These are phyloP conservation scores for Pelargonium australe DNA, from an alignment of 441 rosid genomes.

Conservation along the genomic window DNA sequence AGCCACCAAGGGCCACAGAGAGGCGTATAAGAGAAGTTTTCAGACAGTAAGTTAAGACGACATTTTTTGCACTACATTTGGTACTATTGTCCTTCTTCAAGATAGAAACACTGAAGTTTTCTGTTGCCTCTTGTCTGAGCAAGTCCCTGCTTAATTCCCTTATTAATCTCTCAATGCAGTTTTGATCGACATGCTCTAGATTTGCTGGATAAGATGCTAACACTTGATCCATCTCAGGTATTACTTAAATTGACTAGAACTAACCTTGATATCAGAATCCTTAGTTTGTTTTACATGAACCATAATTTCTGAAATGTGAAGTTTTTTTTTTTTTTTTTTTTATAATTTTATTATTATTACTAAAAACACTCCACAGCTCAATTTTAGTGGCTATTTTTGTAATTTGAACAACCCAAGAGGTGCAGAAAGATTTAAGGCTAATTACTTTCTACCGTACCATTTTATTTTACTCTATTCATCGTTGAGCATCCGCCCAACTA, in stretches of 20 bases:
- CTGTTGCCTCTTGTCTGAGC: neutral
- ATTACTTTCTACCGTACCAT: neutral
- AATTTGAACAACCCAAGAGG: no score
- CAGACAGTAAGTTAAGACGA: slow-evolving; percentile 58
- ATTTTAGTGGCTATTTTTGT: no score
- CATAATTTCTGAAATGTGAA: no score
- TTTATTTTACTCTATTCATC: neutral
- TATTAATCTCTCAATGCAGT: slow-evolving; percentile 26
- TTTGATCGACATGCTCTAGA: slow-evolving; percentile 95
- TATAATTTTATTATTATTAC: no score
- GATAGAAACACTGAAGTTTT: neutral
- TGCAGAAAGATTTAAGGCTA: no score
- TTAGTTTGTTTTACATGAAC: neutral
- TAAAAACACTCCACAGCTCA: no score
- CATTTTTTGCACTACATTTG: neutral
- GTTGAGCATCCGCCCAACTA: neutral
- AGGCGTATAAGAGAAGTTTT: slow-evolving; percentile 82
- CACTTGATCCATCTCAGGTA: slow-evolving; percentile 95
- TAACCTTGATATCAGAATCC: neutral
- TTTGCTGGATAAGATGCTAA: slow-evolving; percentile 80
- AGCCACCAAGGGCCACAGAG: slow-evolving; percentile 74
- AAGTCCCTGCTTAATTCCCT: neutral
- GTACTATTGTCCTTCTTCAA: neutral
- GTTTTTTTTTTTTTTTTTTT: no score
- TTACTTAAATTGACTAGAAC: slow-evolving; percentile 3